Evolutionary conservation across 257 asterid genomes (phyloP).

Genomic region (Lycium ferocissimum): DNA sequence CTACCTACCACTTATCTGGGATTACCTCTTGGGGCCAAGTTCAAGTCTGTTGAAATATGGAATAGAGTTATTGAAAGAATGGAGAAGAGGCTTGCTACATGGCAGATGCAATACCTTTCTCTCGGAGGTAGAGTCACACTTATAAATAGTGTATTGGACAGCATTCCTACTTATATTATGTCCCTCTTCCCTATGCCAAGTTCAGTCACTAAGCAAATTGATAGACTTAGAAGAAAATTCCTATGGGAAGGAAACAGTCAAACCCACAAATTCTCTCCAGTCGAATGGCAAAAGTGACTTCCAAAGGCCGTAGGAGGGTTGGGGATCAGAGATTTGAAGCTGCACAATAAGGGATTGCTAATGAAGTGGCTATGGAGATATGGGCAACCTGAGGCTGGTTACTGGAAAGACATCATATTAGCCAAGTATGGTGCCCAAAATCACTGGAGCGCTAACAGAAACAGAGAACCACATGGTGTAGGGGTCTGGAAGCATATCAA

Average conservation of each 20-base stretch:
- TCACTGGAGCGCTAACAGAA: neutral
- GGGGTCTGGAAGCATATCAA: neutral
- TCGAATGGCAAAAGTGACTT: neutral
- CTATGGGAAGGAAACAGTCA: neutral
- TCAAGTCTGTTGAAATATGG: no score
- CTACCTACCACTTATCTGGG: no score
- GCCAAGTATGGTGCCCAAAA: neutral
- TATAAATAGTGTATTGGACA: neutral
- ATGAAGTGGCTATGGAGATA: neutral
- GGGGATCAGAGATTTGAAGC: neutral
- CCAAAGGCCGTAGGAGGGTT: neutral
- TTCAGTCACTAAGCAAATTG: neutral
- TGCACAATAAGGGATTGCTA: neutral
- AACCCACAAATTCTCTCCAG: neutral
- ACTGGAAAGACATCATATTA: neutral
- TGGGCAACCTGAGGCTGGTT: neutral
- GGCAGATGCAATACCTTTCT: no score
- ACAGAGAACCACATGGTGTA: neutral
- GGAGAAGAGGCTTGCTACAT: no score
- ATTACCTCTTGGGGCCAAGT: no score
- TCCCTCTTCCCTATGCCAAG: neutral
- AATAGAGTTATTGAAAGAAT: no score
- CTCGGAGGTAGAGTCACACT: neutral
- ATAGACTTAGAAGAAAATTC: neutral
- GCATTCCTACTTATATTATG: neutral